phyloP scores from a whole-genome alignment of 2,329 filamentous ascomycete genomes.

The Arachnomyces sp. region DNA sequence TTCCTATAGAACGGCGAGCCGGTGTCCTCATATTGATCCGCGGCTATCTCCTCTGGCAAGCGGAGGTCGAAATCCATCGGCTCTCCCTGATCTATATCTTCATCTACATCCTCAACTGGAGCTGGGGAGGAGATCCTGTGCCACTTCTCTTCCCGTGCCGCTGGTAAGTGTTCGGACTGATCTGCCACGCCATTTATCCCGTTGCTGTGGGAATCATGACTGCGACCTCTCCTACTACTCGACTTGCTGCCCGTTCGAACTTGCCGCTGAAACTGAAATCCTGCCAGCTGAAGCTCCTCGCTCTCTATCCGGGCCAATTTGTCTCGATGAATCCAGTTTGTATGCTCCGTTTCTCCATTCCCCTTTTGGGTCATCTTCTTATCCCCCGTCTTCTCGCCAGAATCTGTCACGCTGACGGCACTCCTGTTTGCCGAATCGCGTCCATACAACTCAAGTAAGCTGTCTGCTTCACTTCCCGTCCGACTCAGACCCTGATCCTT shows the following conservation, averaged over 20 bases:
- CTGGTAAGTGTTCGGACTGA: constrained; percentile 27
- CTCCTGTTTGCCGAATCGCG: constrained; percentile 20
- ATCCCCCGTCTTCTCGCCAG: constrained; percentile 14
- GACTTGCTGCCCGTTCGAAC: constrained; percentile 30
- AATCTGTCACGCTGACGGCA: constrained; percentile 18
- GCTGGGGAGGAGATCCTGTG: constrained; percentile 23
- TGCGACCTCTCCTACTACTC: constrained; percentile 25
- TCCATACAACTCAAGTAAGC: constrained; percentile 28
- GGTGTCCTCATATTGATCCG: constrained; percentile 34
- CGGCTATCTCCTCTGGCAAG: constrained; percentile 67
- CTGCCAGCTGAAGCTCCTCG: constrained; percentile 43
- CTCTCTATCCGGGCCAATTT: constrained; percentile 45
- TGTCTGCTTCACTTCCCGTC: constrained; percentile 33
- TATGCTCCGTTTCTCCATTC: constrained; percentile 24
- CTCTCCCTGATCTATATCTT: constrained; percentile 30
- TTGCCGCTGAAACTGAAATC: constrained; percentile 35
- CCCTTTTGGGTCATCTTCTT: constrained; percentile 9
- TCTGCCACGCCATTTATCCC: constrained; percentile 24
- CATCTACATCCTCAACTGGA: constrained; percentile 31
- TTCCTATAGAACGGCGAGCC: constrained; percentile 44
- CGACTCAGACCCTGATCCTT: constrained; percentile 27
- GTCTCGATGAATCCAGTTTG: constrained; percentile 45
- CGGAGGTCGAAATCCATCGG: constrained; percentile 51
- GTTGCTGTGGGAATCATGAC: constrained; percentile 29
- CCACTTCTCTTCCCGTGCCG: constrained; percentile 26